Evolutionary conservation across 2,329 filamentous ascomycete genomes (phyloP).

Genomic region (Myotisia sp.): DNA sequence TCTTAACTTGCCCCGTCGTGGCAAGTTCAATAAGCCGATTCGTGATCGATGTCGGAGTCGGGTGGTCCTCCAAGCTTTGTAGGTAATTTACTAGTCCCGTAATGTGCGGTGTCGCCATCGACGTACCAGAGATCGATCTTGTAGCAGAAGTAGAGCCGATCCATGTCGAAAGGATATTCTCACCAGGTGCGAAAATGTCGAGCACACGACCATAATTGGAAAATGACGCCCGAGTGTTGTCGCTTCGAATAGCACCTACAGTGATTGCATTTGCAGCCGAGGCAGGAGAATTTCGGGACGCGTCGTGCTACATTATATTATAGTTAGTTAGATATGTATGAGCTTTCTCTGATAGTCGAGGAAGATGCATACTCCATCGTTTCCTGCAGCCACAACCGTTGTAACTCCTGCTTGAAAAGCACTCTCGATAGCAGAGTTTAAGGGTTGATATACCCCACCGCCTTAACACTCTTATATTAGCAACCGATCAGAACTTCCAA

Average conservation of each 20-base stretch:
- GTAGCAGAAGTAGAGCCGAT: conserved; percentile 28
- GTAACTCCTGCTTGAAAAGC: conserved; percentile 9
- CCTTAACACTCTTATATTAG: too few relatives aligned
- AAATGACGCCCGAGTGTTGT: conserved; percentile 23
- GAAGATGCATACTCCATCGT: conserved; percentile 6
- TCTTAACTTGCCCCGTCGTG: conserved; percentile 6
- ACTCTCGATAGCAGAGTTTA: conserved; percentile 7
- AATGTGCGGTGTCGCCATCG: conserved; percentile 30
- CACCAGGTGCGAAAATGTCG: conserved; percentile 45
- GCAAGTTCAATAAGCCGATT: conserved; percentile 6
- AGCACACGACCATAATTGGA: conserved; percentile 33
- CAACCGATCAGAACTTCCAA: background rate
- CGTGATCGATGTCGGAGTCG: conserved; percentile 6
- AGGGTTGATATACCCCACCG: conserved; percentile 6
- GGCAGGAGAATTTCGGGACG: conserved; percentile 24
- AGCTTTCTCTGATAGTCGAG: background rate
- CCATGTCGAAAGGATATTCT: conserved; percentile 39
- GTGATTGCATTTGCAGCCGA: conserved; percentile 27
- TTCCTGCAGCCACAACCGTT: conserved; percentile 8
- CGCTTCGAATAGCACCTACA: conserved; percentile 24
- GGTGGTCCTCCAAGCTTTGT: conserved; percentile 14
- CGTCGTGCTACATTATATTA: conserved; percentile 13
- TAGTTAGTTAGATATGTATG: background rate
- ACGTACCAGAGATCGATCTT: conserved; percentile 28
- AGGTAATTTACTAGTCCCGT: conserved; percentile 42